A percentile compares a stretch with the other conserved stretches of the same genome.
Evolutionary conservation across 2,329 filamentous ascomycete genomes (phyloP).

Genomic region (Shiraia sp.): DNA sequence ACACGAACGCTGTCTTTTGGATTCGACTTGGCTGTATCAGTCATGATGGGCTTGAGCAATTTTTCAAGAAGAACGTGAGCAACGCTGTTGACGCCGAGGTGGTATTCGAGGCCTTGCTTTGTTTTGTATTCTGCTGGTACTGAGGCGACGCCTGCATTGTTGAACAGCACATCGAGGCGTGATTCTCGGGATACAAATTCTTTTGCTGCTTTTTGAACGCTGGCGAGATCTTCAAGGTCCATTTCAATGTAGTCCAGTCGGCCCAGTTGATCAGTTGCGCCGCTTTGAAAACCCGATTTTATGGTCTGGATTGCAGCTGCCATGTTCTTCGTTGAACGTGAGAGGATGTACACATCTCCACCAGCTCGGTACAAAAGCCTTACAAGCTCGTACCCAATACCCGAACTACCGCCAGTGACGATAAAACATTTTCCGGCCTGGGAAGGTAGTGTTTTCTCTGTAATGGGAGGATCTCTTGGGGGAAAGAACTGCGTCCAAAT

Average conservation of each 20-base stretch:
- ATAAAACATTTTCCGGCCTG: slow-evolving; percentile 16
- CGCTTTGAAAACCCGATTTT: slow-evolving; percentile 38
- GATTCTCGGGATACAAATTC: slow-evolving; percentile 28
- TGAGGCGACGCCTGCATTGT: slow-evolving; percentile 47
- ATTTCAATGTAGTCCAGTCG: slow-evolving; percentile 19
- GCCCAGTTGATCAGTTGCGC: slow-evolving; percentile 7
- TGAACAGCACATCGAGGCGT: slow-evolving; percentile 48
- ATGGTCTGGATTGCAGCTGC: slow-evolving; percentile 51
- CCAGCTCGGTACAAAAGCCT: slow-evolving; percentile 58
- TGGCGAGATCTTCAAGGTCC: slow-evolving; percentile 48
- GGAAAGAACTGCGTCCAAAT: slow-evolving; percentile 1
- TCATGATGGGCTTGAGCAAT: slow-evolving; percentile 36
- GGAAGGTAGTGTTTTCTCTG: slow-evolving; percentile 33
- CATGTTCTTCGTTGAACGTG: slow-evolving; percentile 52
- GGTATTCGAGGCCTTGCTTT: slow-evolving; percentile 19
- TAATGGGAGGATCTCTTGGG: slow-evolving; percentile 13
- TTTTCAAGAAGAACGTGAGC: slow-evolving; percentile 44
- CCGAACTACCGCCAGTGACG: slow-evolving; percentile 31
- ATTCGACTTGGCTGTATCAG: slow-evolving; percentile 24
- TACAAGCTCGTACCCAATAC: slow-evolving; percentile 56
- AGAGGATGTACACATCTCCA: slow-evolving; percentile 58
- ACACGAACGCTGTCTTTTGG: slow-evolving; percentile 34
- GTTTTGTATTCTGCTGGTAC: slow-evolving; percentile 5
- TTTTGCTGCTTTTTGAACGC: slow-evolving; percentile 31
- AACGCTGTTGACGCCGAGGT: slow-evolving; percentile 44